phyloP scores from a whole-genome alignment of 2,329 filamentous ascomycete species.

The Fusarium hostae region DNA sequence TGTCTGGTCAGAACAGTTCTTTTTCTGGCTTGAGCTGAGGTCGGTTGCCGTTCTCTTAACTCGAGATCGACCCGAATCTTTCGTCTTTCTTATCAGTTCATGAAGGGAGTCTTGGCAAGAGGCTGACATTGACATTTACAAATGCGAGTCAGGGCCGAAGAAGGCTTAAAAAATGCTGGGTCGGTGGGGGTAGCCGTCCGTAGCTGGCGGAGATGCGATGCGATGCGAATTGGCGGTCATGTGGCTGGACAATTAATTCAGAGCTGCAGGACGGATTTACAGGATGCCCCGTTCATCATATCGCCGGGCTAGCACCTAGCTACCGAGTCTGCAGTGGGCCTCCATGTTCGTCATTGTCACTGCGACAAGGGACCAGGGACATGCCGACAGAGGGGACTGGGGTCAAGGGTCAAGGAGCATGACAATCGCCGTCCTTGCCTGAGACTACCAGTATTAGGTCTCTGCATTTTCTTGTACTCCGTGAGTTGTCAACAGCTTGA shows the following conservation, averaged over 20 bases:
- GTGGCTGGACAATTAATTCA: constrained; percentile 28
- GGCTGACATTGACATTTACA: not conserved
- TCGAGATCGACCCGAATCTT: not conserved
- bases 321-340: constrained; percentile 45
- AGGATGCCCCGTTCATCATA: constrained; percentile 39
- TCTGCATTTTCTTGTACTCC: not conserved
- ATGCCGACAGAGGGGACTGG: constrained; percentile 1
- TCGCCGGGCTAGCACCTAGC: constrained; percentile 42
- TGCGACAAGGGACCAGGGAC: constrained; percentile 3
- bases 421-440: constrained; percentile 21
- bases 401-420: constrained; percentile 23
- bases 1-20: not conserved
- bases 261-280: constrained; percentile 37
- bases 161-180: constrained; percentile 14
- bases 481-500: not conserved
- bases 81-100: not conserved
- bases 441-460: not conserved
- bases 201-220: constrained; percentile 21
- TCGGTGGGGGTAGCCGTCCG: constrained; percentile 15
- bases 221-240: constrained; percentile 35
- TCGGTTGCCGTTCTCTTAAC: not conserved
- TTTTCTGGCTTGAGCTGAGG: constrained; percentile 8
- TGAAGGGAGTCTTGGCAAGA: not conserved
- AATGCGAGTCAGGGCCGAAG: constrained; percentile 21
- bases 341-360: constrained; percentile 45